These are phyloP conservation scores for Trifolium fragiferum DNA, from an alignment of 306 rosid species.

Conservation along the genomic window DNA sequence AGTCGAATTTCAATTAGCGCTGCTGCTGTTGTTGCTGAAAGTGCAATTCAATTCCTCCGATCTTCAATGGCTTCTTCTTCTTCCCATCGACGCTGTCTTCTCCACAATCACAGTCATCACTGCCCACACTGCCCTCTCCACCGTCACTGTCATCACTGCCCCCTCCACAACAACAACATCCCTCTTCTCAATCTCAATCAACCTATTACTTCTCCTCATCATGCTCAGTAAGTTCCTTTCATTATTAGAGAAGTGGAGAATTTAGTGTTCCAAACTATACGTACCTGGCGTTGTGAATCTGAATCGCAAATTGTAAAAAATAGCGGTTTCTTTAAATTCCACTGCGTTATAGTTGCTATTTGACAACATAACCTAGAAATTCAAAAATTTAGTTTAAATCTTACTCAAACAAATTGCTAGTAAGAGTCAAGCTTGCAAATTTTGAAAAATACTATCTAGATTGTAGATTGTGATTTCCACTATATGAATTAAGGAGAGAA, in stretches of 20 bases:
- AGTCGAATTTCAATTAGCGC: too few relatives aligned
- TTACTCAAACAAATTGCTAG: neutral
- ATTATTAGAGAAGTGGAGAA: too few relatives aligned
- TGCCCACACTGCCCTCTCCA: slow-evolving; percentile 42
- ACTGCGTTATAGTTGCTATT: neutral
- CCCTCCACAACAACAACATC: slow-evolving; percentile 29
- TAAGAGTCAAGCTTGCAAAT: neutral
- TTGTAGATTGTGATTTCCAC: slow-evolving; percentile 29
- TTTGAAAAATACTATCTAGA: neutral
- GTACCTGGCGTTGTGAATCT: too few relatives aligned
- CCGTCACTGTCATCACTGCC: slow-evolving; percentile 41
- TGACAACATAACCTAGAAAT: neutral
- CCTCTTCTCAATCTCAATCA: slow-evolving; percentile 4
- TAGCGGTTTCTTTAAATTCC: neutral
- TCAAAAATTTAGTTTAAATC: neutral
- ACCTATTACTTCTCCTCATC: neutral
- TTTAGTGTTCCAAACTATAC: too few relatives aligned
- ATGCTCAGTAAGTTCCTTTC: slow-evolving; percentile 38
- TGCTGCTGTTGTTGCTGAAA: too few relatives aligned
- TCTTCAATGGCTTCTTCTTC: slow-evolving; percentile 3
- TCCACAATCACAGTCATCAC: slow-evolving; percentile 4
- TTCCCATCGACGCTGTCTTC: slow-evolving; percentile 19
- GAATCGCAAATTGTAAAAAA: neutral
- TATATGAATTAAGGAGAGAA: neutral
- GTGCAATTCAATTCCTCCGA: too few relatives aligned